These are phyloP conservation scores for Cinnamomum micranthum DNA, from an alignment of 164 flowering plant genomes.

Conservation along the genomic window DNA sequence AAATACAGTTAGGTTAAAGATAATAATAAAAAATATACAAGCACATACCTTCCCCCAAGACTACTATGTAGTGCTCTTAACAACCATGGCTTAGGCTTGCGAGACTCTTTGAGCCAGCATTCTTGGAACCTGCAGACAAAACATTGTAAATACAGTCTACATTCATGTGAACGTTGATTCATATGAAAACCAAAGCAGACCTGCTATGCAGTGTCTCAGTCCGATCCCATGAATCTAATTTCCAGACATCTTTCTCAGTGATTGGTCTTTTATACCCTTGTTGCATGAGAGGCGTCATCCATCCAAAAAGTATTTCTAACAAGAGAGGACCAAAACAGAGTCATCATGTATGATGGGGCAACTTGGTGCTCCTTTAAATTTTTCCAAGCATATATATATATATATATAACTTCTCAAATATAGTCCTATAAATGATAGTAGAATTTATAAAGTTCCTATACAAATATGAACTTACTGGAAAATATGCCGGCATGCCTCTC, in stretches of 20 bases:
- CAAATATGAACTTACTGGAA: conserved; percentile 54
- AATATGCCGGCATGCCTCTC: conserved; percentile 76
- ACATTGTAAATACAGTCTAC: not conserved
- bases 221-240: conserved; percentile 86
- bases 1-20: not conserved
- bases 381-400: not conserved
- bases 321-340: conserved; percentile 16
- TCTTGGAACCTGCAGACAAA: conserved; percentile 59
- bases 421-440: not conserved
- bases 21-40: not conserved
- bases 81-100: conserved; percentile 82
- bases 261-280: conserved; percentile 72
- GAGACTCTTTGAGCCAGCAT: conserved; percentile 78
- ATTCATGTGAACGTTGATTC: not conserved
- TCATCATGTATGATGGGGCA: conserved; percentile 5
- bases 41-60: conserved; percentile 77
- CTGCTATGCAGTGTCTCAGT: conserved; percentile 69
- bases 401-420: not conserved
- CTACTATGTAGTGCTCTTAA: conserved; percentile 75
- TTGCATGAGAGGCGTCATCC: conserved; percentile 88
- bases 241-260: conserved; percentile 98
- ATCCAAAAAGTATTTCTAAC: conserved; percentile 57
- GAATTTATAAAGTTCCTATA: not conserved
- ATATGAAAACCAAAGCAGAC: conserved; percentile 30
- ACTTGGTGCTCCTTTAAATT: not conserved